phyloP scores from a whole-genome alignment of 805 yeast genomes.

The Brettanomyces bruxellensis region DNA sequence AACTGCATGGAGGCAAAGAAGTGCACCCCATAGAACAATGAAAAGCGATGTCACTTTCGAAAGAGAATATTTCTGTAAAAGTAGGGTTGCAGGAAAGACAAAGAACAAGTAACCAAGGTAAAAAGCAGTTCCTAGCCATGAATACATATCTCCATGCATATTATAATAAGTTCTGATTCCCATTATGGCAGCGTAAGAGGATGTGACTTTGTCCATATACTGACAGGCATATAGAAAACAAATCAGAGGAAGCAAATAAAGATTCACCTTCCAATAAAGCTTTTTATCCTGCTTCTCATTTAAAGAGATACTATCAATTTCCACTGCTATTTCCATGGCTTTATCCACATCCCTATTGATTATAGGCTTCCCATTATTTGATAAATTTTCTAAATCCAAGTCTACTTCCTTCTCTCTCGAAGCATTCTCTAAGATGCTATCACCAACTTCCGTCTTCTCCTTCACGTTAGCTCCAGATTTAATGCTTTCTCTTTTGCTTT shows the following conservation, averaged over 20 bases:
- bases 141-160: slow-evolving; percentile 22
- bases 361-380: too few relatives aligned
- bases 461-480: too few relatives aligned
- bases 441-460: too few relatives aligned
- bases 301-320: slow-evolving; percentile 1
- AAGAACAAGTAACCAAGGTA: slow-evolving; percentile 40
- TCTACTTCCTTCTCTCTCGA: too few relatives aligned
- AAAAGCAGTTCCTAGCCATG: slow-evolving; percentile 24
- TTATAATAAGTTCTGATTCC: slow-evolving; percentile 11
- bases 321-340: slow-evolving; percentile 6
- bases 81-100: slow-evolving; percentile 40
- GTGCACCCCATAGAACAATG: slow-evolving; percentile 35
- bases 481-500: too few relatives aligned
- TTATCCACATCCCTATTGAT: slow-evolving; percentile 3
- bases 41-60: slow-evolving; percentile 26
- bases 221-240: slow-evolving; percentile 41
- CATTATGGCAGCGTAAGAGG: slow-evolving; percentile 43
- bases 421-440: too few relatives aligned
- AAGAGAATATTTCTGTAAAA: slow-evolving; percentile 37
- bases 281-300: slow-evolving; percentile 15
- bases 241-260: slow-evolving; percentile 41
- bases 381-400: too few relatives aligned
- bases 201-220: slow-evolving; percentile 52
- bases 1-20: slow-evolving; percentile 38
- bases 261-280: slow-evolving; percentile 37